phyloP scores from a whole-genome alignment of 257 asterid genomes.

The Gynochthodes officinalis region DNA sequence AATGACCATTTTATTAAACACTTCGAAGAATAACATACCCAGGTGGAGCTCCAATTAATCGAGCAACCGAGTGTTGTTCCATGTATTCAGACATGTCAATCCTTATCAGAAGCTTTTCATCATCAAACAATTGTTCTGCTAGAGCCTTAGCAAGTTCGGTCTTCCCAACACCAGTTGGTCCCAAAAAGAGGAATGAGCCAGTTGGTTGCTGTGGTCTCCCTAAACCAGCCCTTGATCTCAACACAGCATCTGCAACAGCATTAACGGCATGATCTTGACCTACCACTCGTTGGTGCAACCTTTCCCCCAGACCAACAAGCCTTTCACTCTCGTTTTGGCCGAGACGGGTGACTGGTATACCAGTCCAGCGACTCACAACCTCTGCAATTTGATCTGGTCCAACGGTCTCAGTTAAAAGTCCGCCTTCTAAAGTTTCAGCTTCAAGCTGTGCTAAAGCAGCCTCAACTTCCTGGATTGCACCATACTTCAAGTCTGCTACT shows the following conservation, averaged over 20 bases:
- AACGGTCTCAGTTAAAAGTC: slow-evolving; percentile 79
- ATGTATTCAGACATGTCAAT: slow-evolving; percentile 94
- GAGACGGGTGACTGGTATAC: slow-evolving; percentile 68
- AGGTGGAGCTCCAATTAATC: slow-evolving; percentile 92
- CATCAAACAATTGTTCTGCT: slow-evolving; percentile 85
- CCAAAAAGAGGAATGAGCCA: slow-evolving; percentile 86
- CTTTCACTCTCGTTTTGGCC: slow-evolving; percentile 89
- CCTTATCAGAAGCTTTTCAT: slow-evolving; percentile 69
- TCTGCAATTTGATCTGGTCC: slow-evolving; percentile 94
- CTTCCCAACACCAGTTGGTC: slow-evolving; percentile 96
- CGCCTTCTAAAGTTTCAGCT: slow-evolving; percentile 36
- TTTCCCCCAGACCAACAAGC: slow-evolving; percentile 59
- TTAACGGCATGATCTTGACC: slow-evolving; percentile 78
- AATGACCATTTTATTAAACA: background rate
- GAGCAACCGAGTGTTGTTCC: slow-evolving; percentile 95
- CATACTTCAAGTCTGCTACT: slow-evolving; percentile 85
- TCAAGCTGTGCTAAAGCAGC: slow-evolving; percentile 70
- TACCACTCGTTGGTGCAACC: slow-evolving; percentile 39
- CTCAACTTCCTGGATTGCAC: slow-evolving; percentile 85
- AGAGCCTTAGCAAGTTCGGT: slow-evolving; percentile 95
- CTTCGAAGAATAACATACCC: slow-evolving; percentile 45
- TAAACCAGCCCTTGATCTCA: slow-evolving; percentile 83
- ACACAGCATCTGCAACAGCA: slow-evolving; percentile 83
- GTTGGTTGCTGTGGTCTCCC: slow-evolving; percentile 92
- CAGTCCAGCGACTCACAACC: slow-evolving; percentile 95